These are phyloP conservation scores for Amanita thiersii DNA, from an alignment of 768 basidiomycete genomes.

Conservation along the genomic window DNA sequence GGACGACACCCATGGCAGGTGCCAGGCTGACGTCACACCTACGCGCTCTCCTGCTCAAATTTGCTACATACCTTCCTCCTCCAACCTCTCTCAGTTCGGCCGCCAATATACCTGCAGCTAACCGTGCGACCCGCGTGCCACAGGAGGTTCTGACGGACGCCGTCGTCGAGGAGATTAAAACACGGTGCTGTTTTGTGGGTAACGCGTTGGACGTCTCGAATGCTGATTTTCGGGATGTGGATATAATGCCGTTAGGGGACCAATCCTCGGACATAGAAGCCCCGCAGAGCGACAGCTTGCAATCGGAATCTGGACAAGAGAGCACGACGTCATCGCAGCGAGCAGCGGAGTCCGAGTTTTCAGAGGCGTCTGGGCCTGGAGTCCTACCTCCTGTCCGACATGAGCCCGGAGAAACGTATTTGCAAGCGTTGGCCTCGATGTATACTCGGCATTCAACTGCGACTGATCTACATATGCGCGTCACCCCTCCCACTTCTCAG, in stretches of 20 bases:
- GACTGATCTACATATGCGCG: constrained; percentile 62
- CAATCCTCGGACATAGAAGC: constrained; percentile 26
- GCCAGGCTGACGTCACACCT: constrained; percentile 71
- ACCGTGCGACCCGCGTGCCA: constrained; percentile 62
- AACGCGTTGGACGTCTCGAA: constrained; percentile 36
- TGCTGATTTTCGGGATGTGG: constrained; percentile 23
- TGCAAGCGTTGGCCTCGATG: constrained; percentile 61
- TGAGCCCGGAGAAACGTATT: constrained; percentile 23
- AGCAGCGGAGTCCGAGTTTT: constrained; percentile 48
- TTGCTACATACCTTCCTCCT: constrained; percentile 81
- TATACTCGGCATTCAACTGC: constrained; percentile 75
- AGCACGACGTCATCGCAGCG: constrained; percentile 41
- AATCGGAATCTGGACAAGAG: constrained; percentile 55
- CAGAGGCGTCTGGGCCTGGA: constrained; percentile 39
- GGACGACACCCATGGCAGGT: constrained; percentile 87
- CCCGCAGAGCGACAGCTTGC: constrained; percentile 41
- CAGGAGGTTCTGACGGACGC: constrained; percentile 71
- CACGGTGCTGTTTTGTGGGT: constrained; percentile 84
- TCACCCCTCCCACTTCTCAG: constrained; percentile 58
- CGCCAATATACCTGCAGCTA: constrained; percentile 53
- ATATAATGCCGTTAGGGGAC: constrained; percentile 23
- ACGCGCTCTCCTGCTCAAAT: constrained; percentile 71
- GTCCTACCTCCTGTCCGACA: constrained; percentile 15
- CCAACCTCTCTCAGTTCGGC: constrained; percentile 61
- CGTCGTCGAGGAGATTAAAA: constrained; percentile 87